A percentile compares a stretch with the other conserved stretches of the same genome.
phyloP scores from a whole-genome alignment of 441 rosid species.

The Populus tomentosa region DNA sequence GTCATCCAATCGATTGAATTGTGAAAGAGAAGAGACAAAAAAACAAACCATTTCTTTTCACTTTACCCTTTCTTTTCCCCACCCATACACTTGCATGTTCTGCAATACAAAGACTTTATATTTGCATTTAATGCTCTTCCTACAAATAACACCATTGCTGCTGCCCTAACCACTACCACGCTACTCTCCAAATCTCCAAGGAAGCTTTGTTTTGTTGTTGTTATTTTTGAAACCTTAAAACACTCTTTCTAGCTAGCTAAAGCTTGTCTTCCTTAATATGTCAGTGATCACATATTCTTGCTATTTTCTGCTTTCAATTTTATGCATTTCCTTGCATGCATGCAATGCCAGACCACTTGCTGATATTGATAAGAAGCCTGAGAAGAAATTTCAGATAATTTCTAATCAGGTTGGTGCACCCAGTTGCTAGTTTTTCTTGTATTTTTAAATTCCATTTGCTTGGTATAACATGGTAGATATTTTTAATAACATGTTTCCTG shows the following conservation, averaged over 20 bases:
- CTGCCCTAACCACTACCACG: slow-evolving; percentile 12
- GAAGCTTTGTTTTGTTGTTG: background rate
- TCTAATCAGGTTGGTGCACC: slow-evolving; percentile 37
- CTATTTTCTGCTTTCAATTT: slow-evolving; percentile 34
- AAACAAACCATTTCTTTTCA: slow-evolving; percentile 38
- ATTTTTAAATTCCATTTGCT: background rate
- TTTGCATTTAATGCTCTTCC: slow-evolving; percentile 52
- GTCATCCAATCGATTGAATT: slow-evolving; percentile 25
- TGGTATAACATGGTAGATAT: no score
- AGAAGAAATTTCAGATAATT: slow-evolving; percentile 20
- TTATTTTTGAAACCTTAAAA: background rate
- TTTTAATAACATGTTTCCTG: background rate
- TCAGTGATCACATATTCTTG: slow-evolving; percentile 31
- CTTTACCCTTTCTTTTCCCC: slow-evolving; percentile 24
- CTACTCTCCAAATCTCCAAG: background rate
- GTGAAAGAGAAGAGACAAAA: slow-evolving; percentile 28
- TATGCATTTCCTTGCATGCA: slow-evolving; percentile 38
- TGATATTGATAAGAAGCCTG: slow-evolving; percentile 14
- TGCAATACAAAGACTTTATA: slow-evolving; percentile 19
- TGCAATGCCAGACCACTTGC: slow-evolving; percentile 45
- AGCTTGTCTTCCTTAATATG: slow-evolving; percentile 22
- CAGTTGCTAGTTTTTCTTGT: background rate
- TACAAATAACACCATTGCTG: slow-evolving; percentile 21
- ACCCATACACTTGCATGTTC: slow-evolving; percentile 62
- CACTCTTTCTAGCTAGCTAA: background rate